Evolutionary conservation across 2,329 filamentous ascomycete species (phyloP), one percentile per base, ranked within the genome.

Genomic region (Diaporthe sp.): DNA sequence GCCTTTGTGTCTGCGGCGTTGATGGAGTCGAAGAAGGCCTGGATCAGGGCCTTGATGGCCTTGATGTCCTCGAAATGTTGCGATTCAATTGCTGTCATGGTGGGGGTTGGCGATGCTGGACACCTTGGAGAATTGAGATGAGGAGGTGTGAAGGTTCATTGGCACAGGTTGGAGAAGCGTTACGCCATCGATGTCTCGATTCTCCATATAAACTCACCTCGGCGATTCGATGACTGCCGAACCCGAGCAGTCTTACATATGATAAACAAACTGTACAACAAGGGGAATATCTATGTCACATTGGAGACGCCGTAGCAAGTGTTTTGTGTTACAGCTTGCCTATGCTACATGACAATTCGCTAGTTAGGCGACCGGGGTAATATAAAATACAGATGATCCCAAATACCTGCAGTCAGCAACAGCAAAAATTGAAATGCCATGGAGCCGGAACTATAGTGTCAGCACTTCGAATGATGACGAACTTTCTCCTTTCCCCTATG

Each of bases 11-110:
- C 74, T 54, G 72, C 66, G 13, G 68, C 61, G 55, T 76, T 76
- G 61, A 76, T 69, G 4, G 74, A 66, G 68, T 76, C 74, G 33
- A 76, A 76, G 25, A 76, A 74, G 45, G 45, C 60, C 55, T 74
- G 72, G 38, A 76, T 74, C 52, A 76, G 60, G 40, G 72, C 61
- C 74, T 76, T 76, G 72, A 76, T 74, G 9, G 72, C 67, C 55
- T 25, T 28, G 72, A 47, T 35, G 33, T 76, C 72, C 9, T 74
- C 68, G 10, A 64, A 45, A 33, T 40, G 22, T 19, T 74, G 58
- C 15, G 47, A 17, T 42, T 76, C 45, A 42, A 74, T 45, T 9
- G 60, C 68, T 33, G 74, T 72, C 74, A 76, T 76, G 19, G n/a
- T 66, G 33, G 30, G 50, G 5, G 6, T 71, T 47, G 68, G 15